Evolutionary conservation across 2,329 filamentous ascomycete species (phyloP).

Genomic region (Aspergillus novofumigatus): DNA sequence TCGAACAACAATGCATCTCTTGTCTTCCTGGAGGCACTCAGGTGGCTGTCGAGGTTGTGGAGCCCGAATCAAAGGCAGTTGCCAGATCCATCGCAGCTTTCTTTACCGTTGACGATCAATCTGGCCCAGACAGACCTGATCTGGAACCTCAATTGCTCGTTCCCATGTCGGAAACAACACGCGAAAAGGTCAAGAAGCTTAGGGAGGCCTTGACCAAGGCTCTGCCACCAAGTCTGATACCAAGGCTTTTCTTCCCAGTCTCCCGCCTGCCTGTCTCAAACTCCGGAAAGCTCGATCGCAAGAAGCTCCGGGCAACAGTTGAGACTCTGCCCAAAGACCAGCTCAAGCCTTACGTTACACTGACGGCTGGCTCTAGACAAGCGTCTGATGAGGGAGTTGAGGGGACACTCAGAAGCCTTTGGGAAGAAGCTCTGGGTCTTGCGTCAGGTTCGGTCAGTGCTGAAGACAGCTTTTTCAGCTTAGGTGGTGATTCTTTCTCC

Average conservation of each 20-base stretch:
- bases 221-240: slow-evolving; percentile 43
- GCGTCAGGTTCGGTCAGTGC: slow-evolving; percentile 35
- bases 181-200: slow-evolving; percentile 22
- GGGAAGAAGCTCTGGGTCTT: slow-evolving; percentile 38
- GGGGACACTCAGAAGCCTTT: slow-evolving; percentile 30
- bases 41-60: slow-evolving; percentile 42
- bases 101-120: slow-evolving; percentile 23
- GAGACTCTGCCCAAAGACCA: slow-evolving; percentile 31
- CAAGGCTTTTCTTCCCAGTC: slow-evolving; percentile 41
- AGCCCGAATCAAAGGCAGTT: slow-evolving; percentile 26
- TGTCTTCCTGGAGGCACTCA: slow-evolving; percentile 35
- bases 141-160: slow-evolving; percentile 15
- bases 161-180: slow-evolving; percentile 20
- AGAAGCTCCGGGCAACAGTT: slow-evolving; percentile 34
- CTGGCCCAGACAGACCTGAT: background rate
- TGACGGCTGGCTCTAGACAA: slow-evolving; percentile 14
- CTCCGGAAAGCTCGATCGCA: slow-evolving; percentile 43
- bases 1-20: slow-evolving; percentile 41
- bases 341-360: slow-evolving; percentile 28
- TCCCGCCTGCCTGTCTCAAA: slow-evolving; percentile 39
- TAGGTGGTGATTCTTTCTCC: slow-evolving; percentile 46
- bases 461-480: slow-evolving; percentile 45
- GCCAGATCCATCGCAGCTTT: slow-evolving; percentile 32
- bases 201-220: slow-evolving; percentile 22
- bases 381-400: slow-evolving; percentile 27